Evolutionary conservation across 257 asterid species (phyloP), one percentile per base, ranked within the genome.

Genomic region (Rehmannia glutinosa): DNA sequence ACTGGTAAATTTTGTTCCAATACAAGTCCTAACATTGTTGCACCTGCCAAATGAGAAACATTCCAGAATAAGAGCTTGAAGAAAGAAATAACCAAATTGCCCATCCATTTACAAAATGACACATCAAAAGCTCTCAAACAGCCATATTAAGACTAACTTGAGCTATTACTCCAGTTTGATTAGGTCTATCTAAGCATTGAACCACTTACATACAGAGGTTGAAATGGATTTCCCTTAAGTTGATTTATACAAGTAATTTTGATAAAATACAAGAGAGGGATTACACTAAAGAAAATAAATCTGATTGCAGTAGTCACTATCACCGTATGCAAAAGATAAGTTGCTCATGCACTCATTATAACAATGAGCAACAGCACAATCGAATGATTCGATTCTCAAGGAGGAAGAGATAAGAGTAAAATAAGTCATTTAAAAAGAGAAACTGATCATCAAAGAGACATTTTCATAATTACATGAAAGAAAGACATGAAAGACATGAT

Each of bases 1-100:
- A 70, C 99, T 68, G 23, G 99, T 93, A 76, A 93, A 93, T 68
- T 93, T 93, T 70, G 99, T 94, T 47, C 97, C 97, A 41, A 94
- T 94, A 62, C 96, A 62, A 94, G 87, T 60, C 97, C 85, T 51
- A 91, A 80, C 95, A 94, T 89, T 38, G 92, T 57, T 23, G 80
- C 81, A 71, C 92, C 99, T 94, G 91, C 76, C 72, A 85, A 47
- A 21, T 53, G 67, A 72, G 63, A 28, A 68, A 68, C 57, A 69
- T 4, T n/a, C 4, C 8, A 43, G 58, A 50, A 17, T 73, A 42
- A 39, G 62, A 66, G 66, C 64, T 53, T 19, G 55, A 66, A 36
- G 52, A 60, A 30, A 58, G 15, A 65, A 55, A 73, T 20, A 10
- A 42, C 30, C 11, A 15, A 62, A 41, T 10, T 25, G 17, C 51